Percentiles rank a stretch among this genome's conserved stretches.
Evolutionary conservation across 2,329 filamentous ascomycete species (phyloP).

Genomic region (Aspergillus brasiliensis): DNA sequence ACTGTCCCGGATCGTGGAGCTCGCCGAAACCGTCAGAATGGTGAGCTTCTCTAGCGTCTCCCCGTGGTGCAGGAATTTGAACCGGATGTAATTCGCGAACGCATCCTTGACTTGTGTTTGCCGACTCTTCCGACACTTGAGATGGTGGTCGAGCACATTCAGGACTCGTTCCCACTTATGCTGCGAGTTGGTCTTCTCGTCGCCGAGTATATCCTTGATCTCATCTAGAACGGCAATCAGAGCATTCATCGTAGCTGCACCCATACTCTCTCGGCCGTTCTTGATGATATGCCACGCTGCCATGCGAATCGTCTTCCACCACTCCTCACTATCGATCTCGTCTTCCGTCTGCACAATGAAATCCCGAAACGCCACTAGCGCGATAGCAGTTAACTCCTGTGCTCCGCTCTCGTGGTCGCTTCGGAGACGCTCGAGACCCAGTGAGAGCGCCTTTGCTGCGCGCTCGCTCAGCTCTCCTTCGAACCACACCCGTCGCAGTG

Average conservation of each 20-base stretch:
- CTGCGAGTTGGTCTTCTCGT: slow-evolving; percentile 14
- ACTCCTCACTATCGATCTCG: slow-evolving; percentile 33
- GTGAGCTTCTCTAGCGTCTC: slow-evolving; percentile 37
- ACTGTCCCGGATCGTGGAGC: slow-evolving; percentile 60
- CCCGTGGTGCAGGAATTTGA: slow-evolving; percentile 12
- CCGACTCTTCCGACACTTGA: slow-evolving; percentile 26
- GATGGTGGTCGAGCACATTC: slow-evolving; percentile 27
- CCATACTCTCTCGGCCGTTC: slow-evolving; percentile 68
- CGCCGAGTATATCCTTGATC: slow-evolving; percentile 27
- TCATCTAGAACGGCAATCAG: slow-evolving; percentile 28
- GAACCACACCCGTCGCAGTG: slow-evolving; percentile 62
- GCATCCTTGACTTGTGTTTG: slow-evolving; percentile 26
- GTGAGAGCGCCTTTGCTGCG: slow-evolving; percentile 50
- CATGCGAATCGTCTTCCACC: slow-evolving; percentile 61
- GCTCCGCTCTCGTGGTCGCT: slow-evolving; percentile 63
- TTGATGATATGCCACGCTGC: slow-evolving; percentile 66
- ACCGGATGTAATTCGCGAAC: slow-evolving; percentile 30
- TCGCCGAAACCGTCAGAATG: slow-evolving; percentile 64
- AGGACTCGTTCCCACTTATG: slow-evolving; percentile 26
- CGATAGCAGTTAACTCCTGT: slow-evolving; percentile 58
- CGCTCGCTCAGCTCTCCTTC: slow-evolving; percentile 53
- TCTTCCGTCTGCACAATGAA: slow-evolving; percentile 38
- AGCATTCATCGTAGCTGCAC: slow-evolving; percentile 56
- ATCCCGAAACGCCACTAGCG: slow-evolving; percentile 54
- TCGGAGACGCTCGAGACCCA: slow-evolving; percentile 54